Base-by-base conservation (phyloP, 805 yeast genomes). In the Hanseniaspora clermontiae region DNA sequence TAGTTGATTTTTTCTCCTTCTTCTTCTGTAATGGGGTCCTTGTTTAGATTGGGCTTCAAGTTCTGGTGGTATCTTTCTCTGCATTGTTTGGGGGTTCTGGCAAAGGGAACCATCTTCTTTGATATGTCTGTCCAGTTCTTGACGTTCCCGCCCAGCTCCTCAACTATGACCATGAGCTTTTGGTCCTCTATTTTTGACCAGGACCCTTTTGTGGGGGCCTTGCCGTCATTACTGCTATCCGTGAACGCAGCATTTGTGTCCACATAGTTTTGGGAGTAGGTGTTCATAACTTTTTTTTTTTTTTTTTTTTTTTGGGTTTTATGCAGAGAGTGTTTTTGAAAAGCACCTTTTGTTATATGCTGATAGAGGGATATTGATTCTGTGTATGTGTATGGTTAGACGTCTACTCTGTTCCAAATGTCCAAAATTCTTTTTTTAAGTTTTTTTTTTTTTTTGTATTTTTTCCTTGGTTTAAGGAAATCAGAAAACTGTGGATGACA, bases 41-140 rank as follows among this genome's bases (percentile, higher is more conserved):
- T 78, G 68, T 87, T 87, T 59, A 88, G 75, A 19, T 83, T 74
- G 1, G 96, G 96, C 68, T 89, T 89, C 61, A 88, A 76, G 70
- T 89, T 89, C 70, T 89, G 96, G 66, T 88, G 96, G 68, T 85
- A 88, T 20, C 96, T 76, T 67, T 88, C 96, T 42, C 96, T 74
- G 66, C 96, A 87, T 69, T 88, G 96, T 66, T 89, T 89, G 7
- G 96, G 95, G 2, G 95, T 83, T 60, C 96, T 74, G 5, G 91
- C 77, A 34, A 82, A 82, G 5, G 54, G 51, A 27, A 19, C 36
- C 58, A 88, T 72, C 57, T 77, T 74, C 61, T 81, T 83, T 11
- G 95, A 81, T 19, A 89, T 87, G 58, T 86, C 76, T 6, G 89
- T 96, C 96, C 96, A 88, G 66, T 87, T 87, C 42, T 86, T 77